Percentiles rank a stretch among this genome's conserved stretches.
Evolutionary conservation across 768 basidiomycete genomes (phyloP).

Genomic region (Naganishia kalamii): DNA sequence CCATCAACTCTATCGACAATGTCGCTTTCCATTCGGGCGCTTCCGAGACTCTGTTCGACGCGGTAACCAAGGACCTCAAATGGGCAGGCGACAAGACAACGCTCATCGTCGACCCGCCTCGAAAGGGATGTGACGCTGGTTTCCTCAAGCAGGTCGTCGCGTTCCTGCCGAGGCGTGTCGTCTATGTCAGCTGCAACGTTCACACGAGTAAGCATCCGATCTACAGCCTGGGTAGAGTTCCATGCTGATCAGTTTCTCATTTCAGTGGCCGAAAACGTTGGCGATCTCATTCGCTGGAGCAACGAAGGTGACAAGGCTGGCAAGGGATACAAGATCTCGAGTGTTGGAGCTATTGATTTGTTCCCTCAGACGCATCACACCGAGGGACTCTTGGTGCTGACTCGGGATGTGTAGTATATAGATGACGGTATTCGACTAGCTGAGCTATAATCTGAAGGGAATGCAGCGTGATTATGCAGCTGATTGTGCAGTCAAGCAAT

Average conservation of each 20-base stretch:
- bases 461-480: too few species aligned
- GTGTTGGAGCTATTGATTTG: conserved; percentile 79
- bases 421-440: not conserved
- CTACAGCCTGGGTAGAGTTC: conserved; percentile 55
- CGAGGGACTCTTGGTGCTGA: conserved; percentile 24
- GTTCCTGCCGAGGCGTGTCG: conserved; percentile 63
- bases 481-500: not conserved
- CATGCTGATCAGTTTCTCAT: conserved; percentile 53
- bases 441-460: not conserved
- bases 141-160: conserved; percentile 66
- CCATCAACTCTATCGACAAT: conserved; percentile 22
- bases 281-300: conserved; percentile 32
- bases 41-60: conserved; percentile 21
- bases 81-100: conserved; percentile 51
- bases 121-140: conserved; percentile 81
- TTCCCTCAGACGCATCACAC: conserved; percentile 63
- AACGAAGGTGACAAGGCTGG: conserved; percentile 45
- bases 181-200: conserved; percentile 93
- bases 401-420: conserved; percentile 8
- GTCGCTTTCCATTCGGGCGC: conserved; percentile 24
- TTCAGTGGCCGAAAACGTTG: conserved; percentile 21
- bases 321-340: conserved; percentile 68
- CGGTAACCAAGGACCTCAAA: conserved; percentile 25
- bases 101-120: conserved; percentile 64
- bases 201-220: conserved; percentile 59